Base-by-base conservation (phyloP, 257 asterid species). In the Verbascum thapsus region DNA sequence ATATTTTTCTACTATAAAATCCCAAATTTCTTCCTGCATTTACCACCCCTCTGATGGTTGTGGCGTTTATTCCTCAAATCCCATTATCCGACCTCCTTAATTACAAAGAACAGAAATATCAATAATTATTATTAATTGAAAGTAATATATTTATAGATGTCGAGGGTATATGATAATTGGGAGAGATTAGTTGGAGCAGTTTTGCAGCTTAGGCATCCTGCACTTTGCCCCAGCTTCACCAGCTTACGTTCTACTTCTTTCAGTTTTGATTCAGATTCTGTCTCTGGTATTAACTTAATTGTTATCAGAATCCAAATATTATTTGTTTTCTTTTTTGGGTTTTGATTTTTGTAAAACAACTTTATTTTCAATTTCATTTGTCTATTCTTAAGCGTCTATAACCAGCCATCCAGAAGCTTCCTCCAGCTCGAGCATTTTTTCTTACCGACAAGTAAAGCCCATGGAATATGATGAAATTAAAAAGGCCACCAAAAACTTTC, bases 171-270 rank as follows among this genome's bases (percentile, higher is more conserved):
- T 26, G 32, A 26, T 26, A 26, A 26, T 5, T 67, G 72, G 72
- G 66, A 67, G 18, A 58, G 61, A 18, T 16, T 69, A 20, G 74
- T 69, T 0, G 68, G 11, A 26, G 68, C 68, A 4, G 68, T 61
- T 52, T 42, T 69, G 5, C 39, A 60, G 10, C 67, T 69, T 39
- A 47, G 56, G 42, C 50, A 34, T 4, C 18, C 60, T 41, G 68
- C 74, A 1, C 52, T 44, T 1, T 54, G 65, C 49, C 39, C 62
- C 8, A 70, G 75, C 35, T 45, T 70, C 47, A 47, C 32, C 48
- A 35, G 60, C 43, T 61, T 59, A 3, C 19, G 3, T 13, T 59
- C 22, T 11, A 3, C 68, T 12, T 61, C 49, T 60, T 53, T 15
- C 23, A 44, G 49, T 10, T 54, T 44, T n/a, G 13, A 26, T 32